These are phyloP conservation scores for Fusarium newnesense DNA, from an alignment of 2,329 filamentous ascomycete genomes.

Conservation along the genomic window DNA sequence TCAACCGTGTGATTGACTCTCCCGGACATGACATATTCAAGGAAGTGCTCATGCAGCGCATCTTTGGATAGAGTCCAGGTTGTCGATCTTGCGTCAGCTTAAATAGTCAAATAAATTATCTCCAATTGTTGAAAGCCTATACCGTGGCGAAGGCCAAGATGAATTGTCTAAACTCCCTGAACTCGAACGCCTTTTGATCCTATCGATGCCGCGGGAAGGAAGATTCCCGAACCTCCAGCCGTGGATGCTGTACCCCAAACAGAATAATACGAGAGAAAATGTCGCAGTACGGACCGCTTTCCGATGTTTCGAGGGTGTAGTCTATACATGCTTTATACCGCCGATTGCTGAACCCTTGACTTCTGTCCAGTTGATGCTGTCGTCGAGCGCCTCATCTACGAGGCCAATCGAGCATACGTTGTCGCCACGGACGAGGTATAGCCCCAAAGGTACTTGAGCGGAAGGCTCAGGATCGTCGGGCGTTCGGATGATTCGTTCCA, in stretches of 20 bases:
- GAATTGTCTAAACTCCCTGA: slow-evolving; percentile 44
- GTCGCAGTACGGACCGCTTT: neutral
- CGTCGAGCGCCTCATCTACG: slow-evolving; percentile 89
- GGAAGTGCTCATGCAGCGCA: slow-evolving; percentile 69
- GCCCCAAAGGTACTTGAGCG: slow-evolving; percentile 81
- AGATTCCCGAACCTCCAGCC: slow-evolving; percentile 11
- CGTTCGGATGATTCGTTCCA: slow-evolving; percentile 90
- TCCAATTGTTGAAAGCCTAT: slow-evolving; percentile 19
- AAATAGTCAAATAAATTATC: slow-evolving; percentile 20
- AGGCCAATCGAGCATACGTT: slow-evolving; percentile 92
- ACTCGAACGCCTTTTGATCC: slow-evolving; percentile 42
- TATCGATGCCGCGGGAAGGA: slow-evolving; percentile 25
- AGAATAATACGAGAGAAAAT: slow-evolving; percentile 23
- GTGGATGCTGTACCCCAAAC: slow-evolving; percentile 33
- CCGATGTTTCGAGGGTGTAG: neutral
- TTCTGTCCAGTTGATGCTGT: slow-evolving; percentile 90
- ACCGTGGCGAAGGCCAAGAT: slow-evolving; percentile 38
- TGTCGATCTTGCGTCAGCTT: slow-evolving; percentile 27
- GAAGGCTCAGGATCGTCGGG: slow-evolving; percentile 85
- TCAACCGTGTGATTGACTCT: slow-evolving; percentile 76
- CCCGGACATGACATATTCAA: slow-evolving; percentile 77
- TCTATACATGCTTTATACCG: slow-evolving; percentile 78
- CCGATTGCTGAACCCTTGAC: slow-evolving; percentile 88
- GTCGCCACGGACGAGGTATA: slow-evolving; percentile 93
- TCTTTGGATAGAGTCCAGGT: slow-evolving; percentile 62